Percentiles rank a stretch among this genome's conserved stretches.
phyloP scores from a whole-genome alignment of 495 filamentous ascomycete genomes.

The Penicillium paradoxum region DNA sequence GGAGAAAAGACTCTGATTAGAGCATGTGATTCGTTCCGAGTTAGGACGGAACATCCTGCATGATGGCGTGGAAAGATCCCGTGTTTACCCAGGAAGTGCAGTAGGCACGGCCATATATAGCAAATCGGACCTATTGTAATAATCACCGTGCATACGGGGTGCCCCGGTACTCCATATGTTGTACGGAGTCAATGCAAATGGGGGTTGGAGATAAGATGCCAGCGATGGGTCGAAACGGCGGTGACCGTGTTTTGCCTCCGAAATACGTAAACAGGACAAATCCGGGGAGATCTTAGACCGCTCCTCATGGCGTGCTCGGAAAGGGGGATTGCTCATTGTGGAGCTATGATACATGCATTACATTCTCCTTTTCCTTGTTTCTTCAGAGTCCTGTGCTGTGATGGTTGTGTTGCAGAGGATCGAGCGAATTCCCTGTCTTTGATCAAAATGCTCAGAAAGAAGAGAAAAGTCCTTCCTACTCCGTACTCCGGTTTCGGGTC shows the following conservation, averaged over 20 bases:
- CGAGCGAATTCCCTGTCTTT: too few species aligned
- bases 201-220: too few species aligned
- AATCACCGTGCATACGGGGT: neutral
- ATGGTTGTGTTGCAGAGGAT: too few species aligned
- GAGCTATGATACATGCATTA: conserved; percentile 3
- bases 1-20: conserved; percentile 4
- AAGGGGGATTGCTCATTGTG: conserved; percentile 27
- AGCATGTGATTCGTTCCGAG: neutral
- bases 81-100: neutral
- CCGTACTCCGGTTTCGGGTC: neutral
- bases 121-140: neutral
- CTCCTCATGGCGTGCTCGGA: conserved; percentile 30
- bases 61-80: conserved; percentile 24
- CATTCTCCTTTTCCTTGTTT: neutral
- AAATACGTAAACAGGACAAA: neutral
- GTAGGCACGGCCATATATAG: conserved; percentile 7
- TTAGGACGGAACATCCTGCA: conserved; percentile 3
- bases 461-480: too few species aligned
- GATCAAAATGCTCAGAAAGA: too few species aligned
- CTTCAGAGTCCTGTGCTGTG: too few species aligned
- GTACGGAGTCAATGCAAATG: neutral
- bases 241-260: conserved; percentile 8
- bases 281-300: conserved; percentile 12
- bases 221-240: too few species aligned
- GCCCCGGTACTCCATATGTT: too few species aligned